phyloP scores from a whole-genome alignment of 495 filamentous ascomycete genomes.

The Friedmanniomyces simplex region DNA sequence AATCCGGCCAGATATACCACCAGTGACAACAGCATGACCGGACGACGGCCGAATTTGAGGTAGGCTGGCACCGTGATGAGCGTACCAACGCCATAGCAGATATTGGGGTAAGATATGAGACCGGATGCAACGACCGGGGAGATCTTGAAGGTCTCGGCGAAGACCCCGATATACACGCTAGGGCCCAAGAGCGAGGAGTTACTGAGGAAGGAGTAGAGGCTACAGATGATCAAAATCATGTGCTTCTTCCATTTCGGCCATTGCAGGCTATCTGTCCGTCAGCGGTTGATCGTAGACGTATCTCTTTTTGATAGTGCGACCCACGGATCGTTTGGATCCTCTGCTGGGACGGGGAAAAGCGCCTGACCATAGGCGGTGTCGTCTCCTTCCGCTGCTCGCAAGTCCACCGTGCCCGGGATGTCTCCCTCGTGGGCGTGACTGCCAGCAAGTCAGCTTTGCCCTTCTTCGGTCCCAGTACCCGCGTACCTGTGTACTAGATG shows the following conservation, averaged over 20 bases:
- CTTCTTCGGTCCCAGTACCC: background rate
- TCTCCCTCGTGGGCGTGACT: slow-evolving; percentile 50
- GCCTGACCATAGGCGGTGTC: slow-evolving; percentile 51
- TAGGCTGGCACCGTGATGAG: slow-evolving; percentile 51
- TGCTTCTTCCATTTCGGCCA: slow-evolving; percentile 52
- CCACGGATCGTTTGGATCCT: slow-evolving; percentile 53
- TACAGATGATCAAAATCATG: slow-evolving; percentile 48
- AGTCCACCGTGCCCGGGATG: slow-evolving; percentile 48
- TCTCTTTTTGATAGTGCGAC: background rate
- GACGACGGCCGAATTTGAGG: slow-evolving; percentile 46
- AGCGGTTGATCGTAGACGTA: too few relatives aligned
- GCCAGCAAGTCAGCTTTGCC: background rate
- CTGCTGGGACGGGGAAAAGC: slow-evolving; percentile 50
- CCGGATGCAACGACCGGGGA: slow-evolving; percentile 42
- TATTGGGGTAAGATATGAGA: slow-evolving; percentile 51
- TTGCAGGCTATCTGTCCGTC: slow-evolving; percentile 17
- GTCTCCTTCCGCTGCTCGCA: slow-evolving; percentile 47
- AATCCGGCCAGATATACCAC: slow-evolving; percentile 45
- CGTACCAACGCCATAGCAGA: slow-evolving; percentile 52
- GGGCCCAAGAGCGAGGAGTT: slow-evolving; percentile 50
- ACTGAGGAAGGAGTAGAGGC: slow-evolving; percentile 51
- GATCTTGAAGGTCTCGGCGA: slow-evolving; percentile 44
- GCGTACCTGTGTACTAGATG: slow-evolving; percentile 14
- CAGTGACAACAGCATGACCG: slow-evolving; percentile 42
- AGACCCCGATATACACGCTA: slow-evolving; percentile 50